phyloP scores from a whole-genome alignment of 441 rosid genomes.

The Francoa sonchifolia region DNA sequence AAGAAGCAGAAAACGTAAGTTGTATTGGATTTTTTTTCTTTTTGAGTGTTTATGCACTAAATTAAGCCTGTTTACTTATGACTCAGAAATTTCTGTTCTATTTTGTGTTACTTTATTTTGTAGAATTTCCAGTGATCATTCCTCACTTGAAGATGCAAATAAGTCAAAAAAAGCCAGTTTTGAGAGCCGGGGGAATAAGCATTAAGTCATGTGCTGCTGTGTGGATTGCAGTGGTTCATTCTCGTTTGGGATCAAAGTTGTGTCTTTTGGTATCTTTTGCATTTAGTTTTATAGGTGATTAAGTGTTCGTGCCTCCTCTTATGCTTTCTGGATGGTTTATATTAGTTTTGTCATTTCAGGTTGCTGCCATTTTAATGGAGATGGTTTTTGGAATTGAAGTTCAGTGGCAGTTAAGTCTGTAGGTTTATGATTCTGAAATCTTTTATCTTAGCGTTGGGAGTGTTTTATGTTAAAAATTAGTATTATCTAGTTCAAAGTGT shows the following conservation, averaged over 20 bases:
- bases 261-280: conserved; percentile 26
- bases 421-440: conserved; percentile 24
- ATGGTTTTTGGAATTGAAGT: conserved; percentile 37
- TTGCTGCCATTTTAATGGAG: conserved; percentile 34
- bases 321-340: conserved; percentile 33
- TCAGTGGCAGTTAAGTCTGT: conserved; percentile 54
- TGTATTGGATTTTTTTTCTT: too few species aligned
- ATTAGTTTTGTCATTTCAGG: conserved; percentile 41
- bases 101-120: conserved; percentile 12
- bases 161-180: conserved; percentile 27
- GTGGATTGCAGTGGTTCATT: conserved; percentile 13
- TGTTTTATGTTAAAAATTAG: conserved; percentile 15
- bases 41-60: too few species aligned
- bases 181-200: conserved; percentile 40
- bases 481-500: conserved; percentile 12
- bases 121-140: conserved; percentile 27
- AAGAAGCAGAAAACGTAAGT: conserved; percentile 61
- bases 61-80: too few species aligned
- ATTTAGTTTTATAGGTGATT: conserved; percentile 27
- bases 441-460: conserved; percentile 16
- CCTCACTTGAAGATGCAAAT: conserved; percentile 33
- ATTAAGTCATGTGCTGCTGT: conserved; percentile 19
- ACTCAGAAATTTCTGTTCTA: background rate
- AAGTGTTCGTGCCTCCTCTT: conserved; percentile 24
- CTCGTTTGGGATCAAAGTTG: conserved; percentile 16